Percentiles rank a stretch among this genome's conserved stretches.
These are phyloP conservation scores for Hypoxylon trugodes DNA, from an alignment of 495 filamentous ascomycete genomes.

Conservation along the genomic window DNA sequence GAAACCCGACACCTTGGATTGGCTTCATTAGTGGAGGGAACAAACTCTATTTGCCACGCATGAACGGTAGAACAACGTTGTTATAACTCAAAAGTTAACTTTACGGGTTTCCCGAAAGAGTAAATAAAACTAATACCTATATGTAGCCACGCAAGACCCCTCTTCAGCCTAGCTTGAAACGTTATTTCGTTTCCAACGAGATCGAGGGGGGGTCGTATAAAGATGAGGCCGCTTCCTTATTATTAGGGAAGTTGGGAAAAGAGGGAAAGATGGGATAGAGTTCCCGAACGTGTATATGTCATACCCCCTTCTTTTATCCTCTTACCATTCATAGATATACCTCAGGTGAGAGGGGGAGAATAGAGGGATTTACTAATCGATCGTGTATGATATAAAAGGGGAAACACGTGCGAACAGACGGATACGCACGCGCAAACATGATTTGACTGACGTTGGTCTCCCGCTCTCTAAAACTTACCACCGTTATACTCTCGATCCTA, in stretches of 20 bases:
- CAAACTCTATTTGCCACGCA: neutral
- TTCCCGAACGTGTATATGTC: neutral
- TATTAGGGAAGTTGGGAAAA: too few species aligned
- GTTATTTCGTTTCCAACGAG: neutral
- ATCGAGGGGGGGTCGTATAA: neutral
- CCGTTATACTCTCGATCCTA: neutral
- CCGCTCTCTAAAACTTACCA: neutral
- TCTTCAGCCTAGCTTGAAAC: neutral
- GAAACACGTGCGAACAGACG: conserved; percentile 1
- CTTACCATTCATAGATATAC: neutral
- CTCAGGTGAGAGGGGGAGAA: neutral
- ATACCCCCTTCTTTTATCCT: neutral
- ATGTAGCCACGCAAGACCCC: neutral
- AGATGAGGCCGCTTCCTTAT: too few species aligned
- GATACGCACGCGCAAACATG: conserved; percentile 21
- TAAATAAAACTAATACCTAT: too few species aligned
- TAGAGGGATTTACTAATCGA: neutral
- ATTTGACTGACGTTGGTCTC: neutral
- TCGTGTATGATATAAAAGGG: neutral
- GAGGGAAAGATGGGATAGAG: neutral
- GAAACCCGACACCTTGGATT: conserved; percentile 10
- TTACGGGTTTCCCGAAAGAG: neutral
- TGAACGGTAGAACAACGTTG: neutral
- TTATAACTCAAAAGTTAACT: conserved; percentile 1
- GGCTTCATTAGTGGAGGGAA: neutral